Evolutionary conservation across 805 yeast species (phyloP).

Genomic region (Komagataella pastoris): DNA sequence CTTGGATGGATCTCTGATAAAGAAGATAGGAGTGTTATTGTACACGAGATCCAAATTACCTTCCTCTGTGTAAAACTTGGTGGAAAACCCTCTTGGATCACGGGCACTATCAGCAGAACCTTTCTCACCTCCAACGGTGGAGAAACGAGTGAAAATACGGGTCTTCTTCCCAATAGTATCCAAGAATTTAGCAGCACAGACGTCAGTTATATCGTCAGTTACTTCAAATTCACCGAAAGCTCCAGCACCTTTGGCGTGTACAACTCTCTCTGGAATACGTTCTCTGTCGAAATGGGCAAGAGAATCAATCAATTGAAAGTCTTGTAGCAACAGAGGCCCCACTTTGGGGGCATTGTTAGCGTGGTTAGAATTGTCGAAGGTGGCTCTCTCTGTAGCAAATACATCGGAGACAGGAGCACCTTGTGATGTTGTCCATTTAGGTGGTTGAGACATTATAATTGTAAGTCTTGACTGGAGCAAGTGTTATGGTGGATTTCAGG

Average conservation of each 20-base stretch:
- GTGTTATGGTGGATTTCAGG: background rate
- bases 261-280: slow-evolving; percentile 86
- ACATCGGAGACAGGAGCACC: slow-evolving; percentile 72
- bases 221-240: slow-evolving; percentile 82
- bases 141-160: slow-evolving; percentile 58
- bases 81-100: slow-evolving; percentile 80
- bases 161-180: slow-evolving; percentile 71
- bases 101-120: slow-evolving; percentile 78
- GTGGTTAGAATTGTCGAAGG: slow-evolving; percentile 28
- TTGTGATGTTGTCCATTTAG: slow-evolving; percentile 56
- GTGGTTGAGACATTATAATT: slow-evolving; percentile 23
- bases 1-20: slow-evolving; percentile 74
- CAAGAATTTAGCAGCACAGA: slow-evolving; percentile 59
- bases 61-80: slow-evolving; percentile 71
- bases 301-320: slow-evolving; percentile 67
- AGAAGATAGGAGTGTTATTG: slow-evolving; percentile 79
- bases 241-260: slow-evolving; percentile 90
- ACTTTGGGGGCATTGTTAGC: slow-evolving; percentile 15
- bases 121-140: slow-evolving; percentile 78
- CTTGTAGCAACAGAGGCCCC: slow-evolving; percentile 76
- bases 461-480: background rate
- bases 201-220: slow-evolving; percentile 71
- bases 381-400: slow-evolving; percentile 63
- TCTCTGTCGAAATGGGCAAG: slow-evolving; percentile 84
- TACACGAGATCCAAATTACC: slow-evolving; percentile 78